A percentile compares a stretch with the other conserved stretches of the same genome.
phyloP scores from a whole-genome alignment of 176 grass and related monocot genomes.

The Otatea glauca region DNA sequence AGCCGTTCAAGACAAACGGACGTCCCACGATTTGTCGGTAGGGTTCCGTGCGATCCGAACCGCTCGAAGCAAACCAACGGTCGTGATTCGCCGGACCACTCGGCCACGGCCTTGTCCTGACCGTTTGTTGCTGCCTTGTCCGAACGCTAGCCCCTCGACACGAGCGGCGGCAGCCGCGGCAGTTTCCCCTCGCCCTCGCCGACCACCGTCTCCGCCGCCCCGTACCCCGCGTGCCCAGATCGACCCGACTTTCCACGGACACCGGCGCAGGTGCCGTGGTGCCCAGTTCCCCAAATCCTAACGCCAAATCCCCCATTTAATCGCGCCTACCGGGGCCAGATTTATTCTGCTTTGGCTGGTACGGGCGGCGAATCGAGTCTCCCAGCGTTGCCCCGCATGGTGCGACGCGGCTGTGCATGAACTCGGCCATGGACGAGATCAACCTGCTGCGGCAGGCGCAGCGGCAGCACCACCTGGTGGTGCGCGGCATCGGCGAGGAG shows the following conservation, averaged over 20 bases:
- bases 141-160: slow-evolving; percentile 16
- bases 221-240: neutral
- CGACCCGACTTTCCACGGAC: neutral
- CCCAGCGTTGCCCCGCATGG: slow-evolving; percentile 5
- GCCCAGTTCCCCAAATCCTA: slow-evolving; percentile 44
- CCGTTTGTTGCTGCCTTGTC: slow-evolving; percentile 39
- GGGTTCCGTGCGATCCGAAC: neutral
- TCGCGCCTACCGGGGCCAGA: neutral
- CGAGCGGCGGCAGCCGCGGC: slow-evolving; percentile 33
- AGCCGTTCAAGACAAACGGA: too few species aligned
- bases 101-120: neutral
- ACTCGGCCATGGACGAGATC: slow-evolving; percentile 89
- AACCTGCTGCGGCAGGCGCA: slow-evolving; percentile 81
- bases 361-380: neutral
- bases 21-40: neutral
- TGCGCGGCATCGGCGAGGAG: slow-evolving; percentile 90
- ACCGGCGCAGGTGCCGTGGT: neutral
- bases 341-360: slow-evolving; percentile 2
- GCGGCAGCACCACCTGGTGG: slow-evolving; percentile 68
- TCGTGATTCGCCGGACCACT: neutral
- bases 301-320: slow-evolving; percentile 32
- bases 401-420: slow-evolving; percentile 45
- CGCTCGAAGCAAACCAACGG: neutral
- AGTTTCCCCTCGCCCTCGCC: slow-evolving; percentile 21
- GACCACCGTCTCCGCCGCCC: slow-evolving; percentile 14